Percentiles rank a stretch among this genome's conserved stretches.
Evolutionary conservation across 2,329 filamentous ascomycete species (phyloP).

Genomic region (Fusarium sambucinum): DNA sequence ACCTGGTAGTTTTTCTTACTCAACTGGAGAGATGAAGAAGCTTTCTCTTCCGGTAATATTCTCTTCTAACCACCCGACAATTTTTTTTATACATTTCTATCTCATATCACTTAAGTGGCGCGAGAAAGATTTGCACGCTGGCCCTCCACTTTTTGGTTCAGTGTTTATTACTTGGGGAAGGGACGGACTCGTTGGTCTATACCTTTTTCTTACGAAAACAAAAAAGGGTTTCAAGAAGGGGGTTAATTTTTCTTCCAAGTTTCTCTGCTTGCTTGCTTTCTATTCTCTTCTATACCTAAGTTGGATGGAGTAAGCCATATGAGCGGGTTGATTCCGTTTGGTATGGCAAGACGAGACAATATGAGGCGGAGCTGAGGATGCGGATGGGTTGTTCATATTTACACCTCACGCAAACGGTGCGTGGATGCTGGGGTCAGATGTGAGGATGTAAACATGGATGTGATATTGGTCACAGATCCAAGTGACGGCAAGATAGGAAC

Average conservation of each 20-base stretch:
- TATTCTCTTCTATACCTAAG: slow-evolving; percentile 47
- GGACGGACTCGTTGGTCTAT: slow-evolving; percentile 21
- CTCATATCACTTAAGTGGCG: slow-evolving; percentile 21
- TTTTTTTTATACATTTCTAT: slow-evolving; percentile 27
- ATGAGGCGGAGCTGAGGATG: slow-evolving; percentile 18
- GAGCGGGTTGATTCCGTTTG: slow-evolving; percentile 39
- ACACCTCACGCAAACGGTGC: slow-evolving; percentile 30
- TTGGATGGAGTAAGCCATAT: slow-evolving; percentile 48
- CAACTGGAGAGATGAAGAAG: background rate
- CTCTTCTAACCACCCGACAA: slow-evolving; percentile 21
- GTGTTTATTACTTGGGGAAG: slow-evolving; percentile 28
- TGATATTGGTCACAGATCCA: slow-evolving; percentile 43
- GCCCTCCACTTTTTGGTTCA: slow-evolving; percentile 34
- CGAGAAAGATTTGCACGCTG: slow-evolving; percentile 23
- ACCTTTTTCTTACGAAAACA: slow-evolving; percentile 33
- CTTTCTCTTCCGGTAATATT: slow-evolving; percentile 24
- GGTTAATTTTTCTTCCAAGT: slow-evolving; percentile 17
- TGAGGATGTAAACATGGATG: slow-evolving; percentile 43
- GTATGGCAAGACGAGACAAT: slow-evolving; percentile 13
- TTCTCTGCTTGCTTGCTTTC: slow-evolving; percentile 25
- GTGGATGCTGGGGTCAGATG: slow-evolving; percentile 43
- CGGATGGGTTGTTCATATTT: slow-evolving; percentile 6
- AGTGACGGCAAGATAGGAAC: slow-evolving; percentile 42
- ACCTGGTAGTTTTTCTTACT: slow-evolving; percentile 40
- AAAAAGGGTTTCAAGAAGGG: slow-evolving; percentile 36